phyloP scores from a whole-genome alignment of 768 basidiomycete genomes.

The Xerocomus potaroensis region DNA sequence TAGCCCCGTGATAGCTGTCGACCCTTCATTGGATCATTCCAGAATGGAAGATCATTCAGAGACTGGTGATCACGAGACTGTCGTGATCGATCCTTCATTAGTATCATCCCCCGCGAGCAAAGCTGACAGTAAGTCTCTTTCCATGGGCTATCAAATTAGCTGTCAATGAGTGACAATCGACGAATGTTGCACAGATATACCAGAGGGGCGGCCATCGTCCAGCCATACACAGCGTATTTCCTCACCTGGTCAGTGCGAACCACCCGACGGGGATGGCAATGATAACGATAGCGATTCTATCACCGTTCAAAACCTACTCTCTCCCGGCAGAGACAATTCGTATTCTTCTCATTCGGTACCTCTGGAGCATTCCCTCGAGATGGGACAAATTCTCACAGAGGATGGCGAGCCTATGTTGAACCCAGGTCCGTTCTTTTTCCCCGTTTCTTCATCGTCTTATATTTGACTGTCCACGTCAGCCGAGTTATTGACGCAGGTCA shows the following conservation, averaged over 20 bases:
- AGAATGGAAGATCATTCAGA: slow-evolving; percentile 13
- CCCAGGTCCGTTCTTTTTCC: slow-evolving; percentile 49
- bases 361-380: slow-evolving; percentile 38
- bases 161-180: slow-evolving; percentile 33
- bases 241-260: slow-evolving; percentile 8
- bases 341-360: slow-evolving; percentile 20
- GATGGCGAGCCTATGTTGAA: slow-evolving; percentile 66
- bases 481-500: slow-evolving; percentile 61
- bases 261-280: slow-evolving; percentile 6
- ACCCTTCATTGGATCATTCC: slow-evolving; percentile 19
- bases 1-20: slow-evolving; percentile 24
- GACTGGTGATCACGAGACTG: slow-evolving; percentile 11
- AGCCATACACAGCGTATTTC: neutral
- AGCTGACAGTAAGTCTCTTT: slow-evolving; percentile 16
- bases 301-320: slow-evolving; percentile 15
- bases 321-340: slow-evolving; percentile 21
- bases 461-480: slow-evolving; percentile 27
- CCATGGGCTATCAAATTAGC: no score
- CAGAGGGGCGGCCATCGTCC: slow-evolving; percentile 8
- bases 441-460: neutral
- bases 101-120: slow-evolving; percentile 22
- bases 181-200: slow-evolving; percentile 16
- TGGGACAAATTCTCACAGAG: slow-evolving; percentile 57
- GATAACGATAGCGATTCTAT: slow-evolving; percentile 13
- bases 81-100: slow-evolving; percentile 38